phyloP scores from a whole-genome alignment of 148 eudicot genomes.

The Euryodendron excelsum region DNA sequence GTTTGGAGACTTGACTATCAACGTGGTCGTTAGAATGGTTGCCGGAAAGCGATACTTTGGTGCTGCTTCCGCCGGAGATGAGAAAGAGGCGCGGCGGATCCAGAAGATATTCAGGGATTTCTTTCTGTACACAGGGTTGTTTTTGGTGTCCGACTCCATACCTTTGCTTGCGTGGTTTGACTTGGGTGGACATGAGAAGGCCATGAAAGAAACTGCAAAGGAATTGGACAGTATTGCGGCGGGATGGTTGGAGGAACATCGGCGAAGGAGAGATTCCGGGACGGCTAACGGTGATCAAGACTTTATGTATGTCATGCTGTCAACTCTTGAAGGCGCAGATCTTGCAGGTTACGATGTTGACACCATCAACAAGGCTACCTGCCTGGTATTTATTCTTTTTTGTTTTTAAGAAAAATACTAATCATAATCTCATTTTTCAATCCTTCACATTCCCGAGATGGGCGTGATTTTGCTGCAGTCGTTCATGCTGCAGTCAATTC shows the following conservation, averaged over 20 bases:
- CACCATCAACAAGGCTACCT: neutral
- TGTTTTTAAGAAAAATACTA: neutral
- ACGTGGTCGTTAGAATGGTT: neutral
- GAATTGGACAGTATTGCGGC: neutral
- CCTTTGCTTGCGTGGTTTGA: constrained; percentile 20
- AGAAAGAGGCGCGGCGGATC: neutral
- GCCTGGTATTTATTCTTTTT: neutral
- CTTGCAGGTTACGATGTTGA: neutral
- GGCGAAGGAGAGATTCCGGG: neutral
- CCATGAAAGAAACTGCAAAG: constrained; percentile 13
- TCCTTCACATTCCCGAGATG: neutral
- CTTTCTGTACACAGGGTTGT: neutral
- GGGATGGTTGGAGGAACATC: constrained; percentile 6
- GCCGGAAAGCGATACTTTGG: neutral
- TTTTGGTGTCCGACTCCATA: constrained; percentile 19
- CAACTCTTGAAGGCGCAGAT: neutral
- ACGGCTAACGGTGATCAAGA: neutral
- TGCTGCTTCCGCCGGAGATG: neutral
- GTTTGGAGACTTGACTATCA: neutral
- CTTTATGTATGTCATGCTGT: neutral
- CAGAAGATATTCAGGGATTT: neutral
- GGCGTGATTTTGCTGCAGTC: no score
- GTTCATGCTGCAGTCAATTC: no score
- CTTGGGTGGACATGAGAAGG: constrained; percentile 20
- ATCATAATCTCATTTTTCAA: neutral